Conservation (phyloP, 2,329 filamentous ascomycete species). For the Microascus cirrosus region DNA sequence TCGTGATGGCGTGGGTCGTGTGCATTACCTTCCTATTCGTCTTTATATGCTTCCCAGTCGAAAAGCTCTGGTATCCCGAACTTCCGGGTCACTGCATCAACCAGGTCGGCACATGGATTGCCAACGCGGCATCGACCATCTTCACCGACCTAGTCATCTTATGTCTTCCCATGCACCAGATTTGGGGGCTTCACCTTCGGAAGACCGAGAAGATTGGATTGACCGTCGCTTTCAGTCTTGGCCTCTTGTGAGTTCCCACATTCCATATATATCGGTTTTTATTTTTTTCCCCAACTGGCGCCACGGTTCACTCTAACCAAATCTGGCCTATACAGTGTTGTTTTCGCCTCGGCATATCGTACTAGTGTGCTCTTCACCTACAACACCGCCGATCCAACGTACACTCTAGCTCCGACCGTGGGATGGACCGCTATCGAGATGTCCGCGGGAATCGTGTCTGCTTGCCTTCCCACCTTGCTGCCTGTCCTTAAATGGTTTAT, state of each 20-base stretch:
- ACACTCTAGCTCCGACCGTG: constrained; percentile 31
- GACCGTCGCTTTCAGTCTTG: constrained; percentile 29
- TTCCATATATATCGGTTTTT: accelerated
- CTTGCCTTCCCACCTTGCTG: constrained; percentile 39
- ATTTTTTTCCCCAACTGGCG: background rate
- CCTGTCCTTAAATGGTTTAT: constrained; percentile 27
- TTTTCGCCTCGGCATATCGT: constrained; percentile 36
- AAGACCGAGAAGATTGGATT: constrained; percentile 29
- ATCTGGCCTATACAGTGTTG: constrained; percentile 20
- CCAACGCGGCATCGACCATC: constrained; percentile 35
- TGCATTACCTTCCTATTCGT: constrained; percentile 35
- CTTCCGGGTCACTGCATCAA: constrained; percentile 35
- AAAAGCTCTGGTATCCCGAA: constrained; percentile 34
- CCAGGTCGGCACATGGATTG: constrained; percentile 36
- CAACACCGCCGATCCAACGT: constrained; percentile 24
- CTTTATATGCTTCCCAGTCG: constrained; percentile 39
- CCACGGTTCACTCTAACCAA: background rate
- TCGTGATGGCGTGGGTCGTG: constrained; percentile 35
- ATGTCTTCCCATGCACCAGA: constrained; percentile 28
- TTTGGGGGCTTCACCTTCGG: constrained; percentile 32
- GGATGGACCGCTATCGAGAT: constrained; percentile 38
- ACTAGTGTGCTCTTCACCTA: constrained; percentile 35
- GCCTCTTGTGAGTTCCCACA: constrained; percentile 28
- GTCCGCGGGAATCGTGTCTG: constrained; percentile 37
- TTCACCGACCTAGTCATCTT: constrained; percentile 33